These are phyloP conservation scores for Micromonas commoda DNA, from an alignment of 139 green algal species.

Conservation along the genomic window DNA sequence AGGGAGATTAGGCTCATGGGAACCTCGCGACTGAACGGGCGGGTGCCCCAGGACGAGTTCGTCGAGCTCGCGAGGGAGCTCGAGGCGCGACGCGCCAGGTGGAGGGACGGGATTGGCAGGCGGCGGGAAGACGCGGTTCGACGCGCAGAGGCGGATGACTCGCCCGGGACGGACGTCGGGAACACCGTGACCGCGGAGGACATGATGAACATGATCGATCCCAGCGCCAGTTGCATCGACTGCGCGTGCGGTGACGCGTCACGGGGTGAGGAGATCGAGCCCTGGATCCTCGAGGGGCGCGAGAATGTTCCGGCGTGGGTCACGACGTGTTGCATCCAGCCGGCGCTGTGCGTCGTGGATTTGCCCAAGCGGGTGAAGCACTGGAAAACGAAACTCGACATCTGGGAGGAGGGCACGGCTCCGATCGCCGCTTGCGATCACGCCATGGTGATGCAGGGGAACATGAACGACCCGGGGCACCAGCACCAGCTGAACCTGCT, in stretches of 20 bases:
- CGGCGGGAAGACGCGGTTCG: not conserved
- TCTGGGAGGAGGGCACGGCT: not conserved
- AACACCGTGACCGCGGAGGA: too few relatives aligned
- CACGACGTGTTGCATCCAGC: too few relatives aligned
- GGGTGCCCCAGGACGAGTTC: not conserved
- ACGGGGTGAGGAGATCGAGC: too few relatives aligned
- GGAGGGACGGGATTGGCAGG: not conserved
- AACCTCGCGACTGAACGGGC: not conserved
- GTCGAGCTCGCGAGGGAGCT: not conserved
- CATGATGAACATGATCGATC: too few relatives aligned
- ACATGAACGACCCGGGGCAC: not conserved
- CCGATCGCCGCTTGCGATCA: constrained; percentile 7
- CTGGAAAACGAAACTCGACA: not conserved
- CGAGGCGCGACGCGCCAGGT: not conserved
- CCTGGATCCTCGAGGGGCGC: not conserved
- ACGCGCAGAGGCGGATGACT: not conserved
- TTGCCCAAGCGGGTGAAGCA: not conserved
- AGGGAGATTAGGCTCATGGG: not conserved
- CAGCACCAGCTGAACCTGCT: not conserved
- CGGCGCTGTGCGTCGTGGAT: not conserved
- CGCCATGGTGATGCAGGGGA: not conserved
- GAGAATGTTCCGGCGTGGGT: constrained; percentile 7
- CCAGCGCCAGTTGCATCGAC: too few relatives aligned
- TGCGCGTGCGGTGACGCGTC: too few relatives aligned
- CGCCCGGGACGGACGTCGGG: not conserved